A percentile compares a stretch with the other conserved stretches of the same genome.
Conservation (phyloP, 108 stramenopile species). For the Cylindrotheca fusiformis region DNA sequence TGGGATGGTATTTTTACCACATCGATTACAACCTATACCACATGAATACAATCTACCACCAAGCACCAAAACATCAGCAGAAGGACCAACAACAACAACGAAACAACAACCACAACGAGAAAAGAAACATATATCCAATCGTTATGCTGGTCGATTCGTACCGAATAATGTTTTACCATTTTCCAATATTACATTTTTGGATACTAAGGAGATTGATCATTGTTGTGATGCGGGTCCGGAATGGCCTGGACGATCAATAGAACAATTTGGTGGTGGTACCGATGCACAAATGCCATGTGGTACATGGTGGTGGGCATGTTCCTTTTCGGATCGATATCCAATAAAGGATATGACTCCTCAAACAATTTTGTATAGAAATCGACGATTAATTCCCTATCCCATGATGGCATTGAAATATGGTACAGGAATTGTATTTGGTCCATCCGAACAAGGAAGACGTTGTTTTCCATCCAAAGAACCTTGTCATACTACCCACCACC, state of each 20-base stretch:
- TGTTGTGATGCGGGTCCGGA: background rate
- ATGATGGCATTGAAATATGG: background rate
- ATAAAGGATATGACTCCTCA: too few relatives aligned
- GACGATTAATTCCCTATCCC: background rate
- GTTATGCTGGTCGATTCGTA: background rate
- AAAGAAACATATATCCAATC: background rate
- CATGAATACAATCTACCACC: slow-evolving; percentile 18
- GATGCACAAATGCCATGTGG: background rate
- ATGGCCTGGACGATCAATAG: background rate
- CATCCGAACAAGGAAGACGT: background rate
- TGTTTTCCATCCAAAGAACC: background rate
- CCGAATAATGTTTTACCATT: background rate
- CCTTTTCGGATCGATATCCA: too few relatives aligned
- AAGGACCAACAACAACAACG: background rate
- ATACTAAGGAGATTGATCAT: background rate
- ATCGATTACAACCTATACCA: slow-evolving; percentile 48
- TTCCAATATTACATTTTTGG: background rate
- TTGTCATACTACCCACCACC: too few relatives aligned
- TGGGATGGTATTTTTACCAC: slow-evolving; percentile 26
- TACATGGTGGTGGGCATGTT: background rate
- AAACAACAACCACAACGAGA: background rate
- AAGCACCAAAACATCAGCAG: background rate
- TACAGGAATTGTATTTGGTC: background rate
- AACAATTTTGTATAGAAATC: too few relatives aligned
- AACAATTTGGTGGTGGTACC: background rate